Percentiles rank a stretch among this genome's conserved stretches.
Evolutionary conservation across 768 basidiomycete species (phyloP).

Genomic region (Phanerochaete sordida): DNA sequence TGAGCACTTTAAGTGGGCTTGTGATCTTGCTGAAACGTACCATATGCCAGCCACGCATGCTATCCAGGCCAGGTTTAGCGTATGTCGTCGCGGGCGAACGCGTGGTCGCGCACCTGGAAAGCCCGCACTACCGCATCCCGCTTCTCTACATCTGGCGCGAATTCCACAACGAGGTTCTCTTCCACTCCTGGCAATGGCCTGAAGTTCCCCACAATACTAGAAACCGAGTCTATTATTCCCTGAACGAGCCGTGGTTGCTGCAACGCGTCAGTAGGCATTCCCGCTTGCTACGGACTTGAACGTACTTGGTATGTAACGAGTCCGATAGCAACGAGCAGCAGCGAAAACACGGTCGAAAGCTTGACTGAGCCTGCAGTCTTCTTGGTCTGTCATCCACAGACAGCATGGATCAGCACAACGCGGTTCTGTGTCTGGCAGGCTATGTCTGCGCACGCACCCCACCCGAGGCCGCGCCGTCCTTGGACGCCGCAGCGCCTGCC

Average conservation of each 20-base stretch:
- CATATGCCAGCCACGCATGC: constrained; percentile 88
- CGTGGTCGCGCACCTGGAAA: constrained; percentile 70
- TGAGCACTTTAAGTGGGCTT: constrained; percentile 14
- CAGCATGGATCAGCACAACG: not conserved
- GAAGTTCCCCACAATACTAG: constrained; percentile 7
- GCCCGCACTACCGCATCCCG: constrained; percentile 73
- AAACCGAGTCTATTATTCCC: constrained; percentile 4
- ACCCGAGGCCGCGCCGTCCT: not conserved
- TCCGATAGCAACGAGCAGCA: constrained; percentile 9
- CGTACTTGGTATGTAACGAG: constrained; percentile 14
- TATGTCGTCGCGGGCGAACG: too few relatives aligned
- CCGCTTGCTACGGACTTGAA: not conserved
- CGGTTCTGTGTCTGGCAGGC: not conserved
- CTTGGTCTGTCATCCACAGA: not conserved
- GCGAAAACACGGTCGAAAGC: constrained; percentile 10
- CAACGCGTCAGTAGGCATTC: not conserved
- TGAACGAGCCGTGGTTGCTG: not conserved
- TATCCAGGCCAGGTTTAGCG: constrained; percentile 29
- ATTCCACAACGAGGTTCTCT: constrained; percentile 18
- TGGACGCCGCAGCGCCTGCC: not conserved
- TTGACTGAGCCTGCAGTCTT: constrained; percentile 10
- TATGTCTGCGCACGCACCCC: not conserved
- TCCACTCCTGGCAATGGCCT: constrained; percentile 20
- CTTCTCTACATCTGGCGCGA: constrained; percentile 56
- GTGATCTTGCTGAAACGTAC: constrained; percentile 30